Percentiles rank a stretch among this genome's conserved stretches.
Evolutionary conservation across 2,329 filamentous ascomycete genomes (phyloP).

Genomic region (Hansfordia pulvinata): DNA sequence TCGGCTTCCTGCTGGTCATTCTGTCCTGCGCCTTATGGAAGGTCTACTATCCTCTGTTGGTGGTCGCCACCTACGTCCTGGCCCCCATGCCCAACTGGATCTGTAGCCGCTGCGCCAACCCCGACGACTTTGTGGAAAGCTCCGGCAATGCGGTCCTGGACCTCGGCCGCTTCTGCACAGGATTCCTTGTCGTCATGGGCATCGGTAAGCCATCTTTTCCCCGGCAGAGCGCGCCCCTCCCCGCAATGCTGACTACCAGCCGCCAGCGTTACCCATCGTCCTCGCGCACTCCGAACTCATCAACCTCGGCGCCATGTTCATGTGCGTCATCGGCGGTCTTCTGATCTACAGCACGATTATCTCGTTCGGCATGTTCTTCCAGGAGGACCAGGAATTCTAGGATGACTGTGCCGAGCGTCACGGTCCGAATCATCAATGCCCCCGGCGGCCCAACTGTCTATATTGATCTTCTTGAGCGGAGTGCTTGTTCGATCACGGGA

Average conservation of each 20-base stretch:
- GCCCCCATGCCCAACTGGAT: conserved; percentile 96
- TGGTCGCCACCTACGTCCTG: conserved; percentile 89
- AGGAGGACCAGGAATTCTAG: conserved; percentile 94
- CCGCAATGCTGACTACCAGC: background rate
- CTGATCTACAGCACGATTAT: conserved; percentile 98
- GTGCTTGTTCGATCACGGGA: too few species aligned
- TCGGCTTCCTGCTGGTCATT: conserved; percentile 97
- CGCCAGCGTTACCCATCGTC: conserved; percentile 68
- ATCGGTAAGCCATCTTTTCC: conserved; percentile 54
- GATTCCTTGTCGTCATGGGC: conserved; percentile 94
- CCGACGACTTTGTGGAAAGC: conserved; percentile 89
- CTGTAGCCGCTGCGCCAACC: conserved; percentile 74
- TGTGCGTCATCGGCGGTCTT: conserved; percentile 85
- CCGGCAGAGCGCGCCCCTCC: too few species aligned
- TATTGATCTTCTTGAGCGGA: too few species aligned
- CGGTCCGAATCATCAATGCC: too few species aligned
- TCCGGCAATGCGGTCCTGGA: conserved; percentile 77
- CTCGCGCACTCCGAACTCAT: conserved; percentile 83
- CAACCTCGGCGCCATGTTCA: conserved; percentile 72
- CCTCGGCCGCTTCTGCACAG: conserved; percentile 85
- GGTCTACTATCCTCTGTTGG: conserved; percentile 87
- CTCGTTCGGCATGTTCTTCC: conserved; percentile 96
- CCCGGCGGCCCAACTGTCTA: too few species aligned
- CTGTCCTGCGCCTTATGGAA: conserved; percentile 92
- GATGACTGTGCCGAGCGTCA: too few species aligned